Base-by-base conservation (phyloP, 2,329 filamentous ascomycete genomes). In the Cordyceps cicadae region DNA sequence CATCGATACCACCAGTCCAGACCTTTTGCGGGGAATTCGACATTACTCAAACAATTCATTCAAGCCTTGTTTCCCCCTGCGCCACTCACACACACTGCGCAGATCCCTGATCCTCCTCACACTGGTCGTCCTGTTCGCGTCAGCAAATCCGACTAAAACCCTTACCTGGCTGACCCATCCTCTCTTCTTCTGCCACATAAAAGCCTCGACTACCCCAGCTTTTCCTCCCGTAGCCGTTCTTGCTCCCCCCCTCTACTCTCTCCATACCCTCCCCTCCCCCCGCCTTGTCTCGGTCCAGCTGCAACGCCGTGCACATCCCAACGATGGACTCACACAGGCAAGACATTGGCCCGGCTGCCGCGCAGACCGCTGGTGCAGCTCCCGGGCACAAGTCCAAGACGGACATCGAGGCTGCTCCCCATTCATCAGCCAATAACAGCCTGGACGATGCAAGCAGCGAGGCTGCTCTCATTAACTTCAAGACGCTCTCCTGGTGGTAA, bases 401-500 rank as follows among this genome's bases (percentile, higher is more conserved):
- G 5, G 59, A 55, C 51, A 17, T 56, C 45, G 53, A 61, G 34
- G 37, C 59, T 11, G 52, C 41, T 26, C 59, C 49, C 15, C 34
- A 24, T n/a, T 51, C 51, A n/a, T 51, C 51, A 43, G 37, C 34
- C 24, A 34, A n/a, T 52, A 24, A 50, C 12, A 56, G 59, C 45
- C 56, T 54, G 32, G 53, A 41, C 53, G 59, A 55, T 14, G 29
- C 59, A 14, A 37, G 46, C 46, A 56, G 29, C 46, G 59, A 61
- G 45, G 59, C 52, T 34, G 59, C 53, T 14, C 45, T 63, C 52
- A 75, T 75, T 32, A 66, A 75, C 62, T 74, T 74, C 66, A 74
- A 73, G 66, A 72, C 70, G 0, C 63, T 75, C 37, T 69, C 68
- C 11, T 75, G 73, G 73, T 75, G 72, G 72, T 74, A 71, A 32